Evolutionary conservation across 1,139 yeast species (phyloP).

Genomic region (Diutina ranongensis): DNA sequence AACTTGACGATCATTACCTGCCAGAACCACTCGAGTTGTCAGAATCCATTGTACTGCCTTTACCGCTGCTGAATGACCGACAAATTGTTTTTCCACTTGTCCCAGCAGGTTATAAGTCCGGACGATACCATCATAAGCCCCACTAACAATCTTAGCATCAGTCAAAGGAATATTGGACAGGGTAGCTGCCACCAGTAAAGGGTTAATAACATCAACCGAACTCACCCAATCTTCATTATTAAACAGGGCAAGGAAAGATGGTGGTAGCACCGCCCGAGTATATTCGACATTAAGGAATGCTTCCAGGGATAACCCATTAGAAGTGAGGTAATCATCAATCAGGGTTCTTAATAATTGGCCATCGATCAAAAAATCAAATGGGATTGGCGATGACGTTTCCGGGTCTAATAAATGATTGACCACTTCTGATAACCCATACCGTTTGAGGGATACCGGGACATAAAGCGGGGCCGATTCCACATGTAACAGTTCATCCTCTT

Average conservation of each 20-base stretch:
- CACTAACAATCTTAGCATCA: slow-evolving; percentile 58
- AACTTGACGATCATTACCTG: slow-evolving; percentile 80
- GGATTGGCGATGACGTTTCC: slow-evolving; percentile 50
- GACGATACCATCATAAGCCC: slow-evolving; percentile 90
- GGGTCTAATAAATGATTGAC: slow-evolving; percentile 69
- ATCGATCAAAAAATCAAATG: slow-evolving; percentile 86
- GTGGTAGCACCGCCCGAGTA: slow-evolving; percentile 88
- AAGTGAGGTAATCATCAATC: slow-evolving; percentile 63
- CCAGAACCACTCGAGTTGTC: slow-evolving; percentile 67
- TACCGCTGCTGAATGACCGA: slow-evolving; percentile 83
- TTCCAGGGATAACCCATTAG: slow-evolving; percentile 76
- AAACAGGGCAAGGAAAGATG: slow-evolving; percentile 79
- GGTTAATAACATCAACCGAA: slow-evolving; percentile 40
- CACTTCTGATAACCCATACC: slow-evolving; percentile 89
- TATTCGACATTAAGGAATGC: slow-evolving; percentile 73
- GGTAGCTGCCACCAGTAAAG: slow-evolving; percentile 17
- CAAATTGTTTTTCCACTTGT: slow-evolving; percentile 66
- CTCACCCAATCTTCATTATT: slow-evolving; percentile 96
- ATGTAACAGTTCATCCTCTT: slow-evolving; percentile 57
- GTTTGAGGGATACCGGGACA: slow-evolving; percentile 76
- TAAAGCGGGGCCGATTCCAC: slow-evolving; percentile 78
- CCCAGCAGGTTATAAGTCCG: slow-evolving; percentile 83
- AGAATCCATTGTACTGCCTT: slow-evolving; percentile 72
- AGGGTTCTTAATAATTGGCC: slow-evolving; percentile 72
- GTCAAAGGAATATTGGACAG: slow-evolving; percentile 19